Base-by-base conservation (phyloP, 768 basidiomycete genomes). In the Cystobasidium onofrii region DNA sequence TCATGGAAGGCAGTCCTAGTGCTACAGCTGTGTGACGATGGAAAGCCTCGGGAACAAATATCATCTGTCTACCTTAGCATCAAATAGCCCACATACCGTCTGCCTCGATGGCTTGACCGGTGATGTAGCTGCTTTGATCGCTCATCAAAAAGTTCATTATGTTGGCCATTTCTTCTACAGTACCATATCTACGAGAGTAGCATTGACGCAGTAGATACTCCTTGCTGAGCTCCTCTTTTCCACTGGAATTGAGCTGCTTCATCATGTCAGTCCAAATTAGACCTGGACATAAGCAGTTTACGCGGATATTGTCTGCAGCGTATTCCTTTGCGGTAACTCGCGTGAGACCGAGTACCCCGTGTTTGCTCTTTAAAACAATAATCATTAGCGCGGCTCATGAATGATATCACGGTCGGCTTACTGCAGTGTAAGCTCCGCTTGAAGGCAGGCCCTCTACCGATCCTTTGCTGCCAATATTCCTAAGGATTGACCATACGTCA, bases 101-200 rank as follows among this genome's bases (percentile, higher is more conserved):
- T 41, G 70, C 70, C 72, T 72, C 70, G 3, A 72, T 63, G 10
- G 70, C 72, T 46, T 73, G 72, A 12, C 72, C 72, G 4, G 72
- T 73, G n/a, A 73, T 66, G 31, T 73, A 73, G 34, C 27, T 34
- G 15, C 29, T 33, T 52, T 73, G 65, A 6, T 27, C 27, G 15
- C 72, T 60, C 27, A 73, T 63, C 9, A 73, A 41, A 39, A 50
- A 73, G 25, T 64, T 50, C 34, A 73, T 60, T 34, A 73, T 73
- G 36, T 73, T 73, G 13, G 64, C 72, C 72, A 73, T 73, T 36
- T 73, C 72, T 33, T 50, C 70, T 43, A 61, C 29, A 62, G 70
- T 61, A 67, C 70, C 63, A 29, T 72, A 73, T n/a, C 72, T 34
- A 9, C 61, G 41, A 7, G 61, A 34, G 41, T 61, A 60, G 31